A percentile compares a stretch with the other conserved stretches of the same genome.
Conservation (phyloP, 805 yeast species). For the Zygosaccharomyces rouxii region DNA sequence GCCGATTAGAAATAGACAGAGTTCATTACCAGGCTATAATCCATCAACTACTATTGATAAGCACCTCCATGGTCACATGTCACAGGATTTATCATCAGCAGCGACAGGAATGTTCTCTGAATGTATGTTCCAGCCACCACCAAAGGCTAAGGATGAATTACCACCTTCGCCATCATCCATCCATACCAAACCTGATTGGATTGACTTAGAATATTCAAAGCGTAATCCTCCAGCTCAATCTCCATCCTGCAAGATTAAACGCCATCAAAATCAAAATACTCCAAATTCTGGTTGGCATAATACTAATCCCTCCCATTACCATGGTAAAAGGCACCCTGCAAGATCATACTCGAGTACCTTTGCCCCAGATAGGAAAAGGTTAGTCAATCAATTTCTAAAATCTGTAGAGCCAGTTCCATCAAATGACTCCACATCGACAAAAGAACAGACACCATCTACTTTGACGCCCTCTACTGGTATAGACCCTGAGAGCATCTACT, state of each 20-base stretch:
- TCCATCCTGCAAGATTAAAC: slow-evolving; percentile 2
- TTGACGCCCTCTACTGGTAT: neutral
- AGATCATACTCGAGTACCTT: slow-evolving; percentile 9
- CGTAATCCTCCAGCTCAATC: slow-evolving; percentile 1
- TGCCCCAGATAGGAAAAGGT: slow-evolving; percentile 23
- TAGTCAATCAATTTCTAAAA: slow-evolving; percentile 27
- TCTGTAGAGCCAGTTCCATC: slow-evolving; percentile 22
- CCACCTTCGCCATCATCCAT: slow-evolving; percentile 8
- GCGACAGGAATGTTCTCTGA: slow-evolving; percentile 29
- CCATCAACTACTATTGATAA: slow-evolving; percentile 7
- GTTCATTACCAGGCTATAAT: neutral
- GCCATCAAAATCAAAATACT: neutral
- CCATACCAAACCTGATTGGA: slow-evolving; percentile 1
- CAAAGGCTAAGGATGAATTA: slow-evolving; percentile 8
- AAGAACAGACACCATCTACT: neutral
- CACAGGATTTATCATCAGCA: slow-evolving; percentile 27
- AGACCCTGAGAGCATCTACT: neutral
- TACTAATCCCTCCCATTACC: neutral
- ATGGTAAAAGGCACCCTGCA: slow-evolving; percentile 6
- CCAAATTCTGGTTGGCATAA: neutral
- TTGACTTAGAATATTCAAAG: slow-evolving; percentile 1
- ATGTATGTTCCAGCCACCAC: slow-evolving; percentile 20
- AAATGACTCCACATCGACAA: neutral
- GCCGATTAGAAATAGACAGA: slow-evolving; percentile 4
- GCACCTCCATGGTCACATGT: slow-evolving; percentile 10